A percentile compares a stretch with the other conserved stretches of the same genome.
Conservation (phyloP, 75 land plant species). For the Cupressus sempervirens region DNA sequence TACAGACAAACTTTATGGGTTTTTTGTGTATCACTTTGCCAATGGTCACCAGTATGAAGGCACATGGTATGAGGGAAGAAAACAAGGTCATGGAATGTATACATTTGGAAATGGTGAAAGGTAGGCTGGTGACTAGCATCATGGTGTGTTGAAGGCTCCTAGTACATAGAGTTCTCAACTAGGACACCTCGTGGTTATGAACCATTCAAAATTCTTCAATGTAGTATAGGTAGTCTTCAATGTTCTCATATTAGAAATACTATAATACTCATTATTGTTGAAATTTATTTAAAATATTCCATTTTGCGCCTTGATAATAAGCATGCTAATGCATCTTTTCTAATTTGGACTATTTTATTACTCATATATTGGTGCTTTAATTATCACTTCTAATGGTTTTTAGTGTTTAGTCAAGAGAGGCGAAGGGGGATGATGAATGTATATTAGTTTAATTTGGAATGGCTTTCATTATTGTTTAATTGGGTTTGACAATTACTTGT, state of each 20-base stretch:
- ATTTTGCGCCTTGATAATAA: neutral
- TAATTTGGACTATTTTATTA: neutral
- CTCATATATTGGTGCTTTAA: neutral
- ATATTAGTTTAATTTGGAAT: too few relatives aligned
- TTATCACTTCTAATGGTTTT: neutral
- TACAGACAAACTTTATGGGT: constrained; percentile 78
- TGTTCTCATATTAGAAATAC: neutral
- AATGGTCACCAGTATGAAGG: constrained; percentile 82
- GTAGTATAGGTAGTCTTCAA: constrained; percentile 54
- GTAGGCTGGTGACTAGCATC: constrained; percentile 67
- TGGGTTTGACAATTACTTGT: too few relatives aligned
- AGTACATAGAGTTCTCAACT: constrained; percentile 37
- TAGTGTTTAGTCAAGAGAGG: neutral
- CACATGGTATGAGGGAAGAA: constrained; percentile 79
- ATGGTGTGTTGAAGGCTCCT: constrained; percentile 44
- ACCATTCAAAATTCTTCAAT: constrained; percentile 68
- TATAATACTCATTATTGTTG: neutral
- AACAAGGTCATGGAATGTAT: constrained; percentile 71
- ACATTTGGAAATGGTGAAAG: constrained; percentile 72
- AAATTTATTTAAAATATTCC: neutral
- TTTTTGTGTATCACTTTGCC: constrained; percentile 71
- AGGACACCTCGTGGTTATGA: constrained; percentile 44
- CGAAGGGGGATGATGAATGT: too few relatives aligned
- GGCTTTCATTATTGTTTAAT: too few relatives aligned
- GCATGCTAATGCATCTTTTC: neutral